Conservation (phyloP, 768 basidiomycete genomes). For the Suillus subalutaceus region DNA sequence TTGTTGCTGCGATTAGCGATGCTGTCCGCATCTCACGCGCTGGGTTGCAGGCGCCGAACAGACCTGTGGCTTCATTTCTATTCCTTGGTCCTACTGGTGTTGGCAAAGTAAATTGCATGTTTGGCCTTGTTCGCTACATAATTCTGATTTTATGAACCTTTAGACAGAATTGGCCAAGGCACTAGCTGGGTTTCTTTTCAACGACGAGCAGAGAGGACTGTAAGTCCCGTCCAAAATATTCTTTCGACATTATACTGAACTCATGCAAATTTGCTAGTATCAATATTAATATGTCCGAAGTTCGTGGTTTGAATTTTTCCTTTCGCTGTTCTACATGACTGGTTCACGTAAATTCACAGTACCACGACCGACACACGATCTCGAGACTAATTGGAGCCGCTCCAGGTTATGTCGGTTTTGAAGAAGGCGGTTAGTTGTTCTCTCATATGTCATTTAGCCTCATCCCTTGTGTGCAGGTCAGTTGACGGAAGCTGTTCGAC, state of each 20-base stretch:
- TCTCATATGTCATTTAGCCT: not conserved
- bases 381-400: slow-evolving; percentile 91
- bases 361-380: slow-evolving; percentile 89
- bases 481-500: slow-evolving; percentile 64
- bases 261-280: slow-evolving; percentile 51
- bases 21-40: slow-evolving; percentile 93
- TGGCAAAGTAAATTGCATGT: slow-evolving; percentile 57
- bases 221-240: slow-evolving; percentile 39
- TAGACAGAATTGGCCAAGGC: slow-evolving; percentile 91
- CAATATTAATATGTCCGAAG: slow-evolving; percentile 94
- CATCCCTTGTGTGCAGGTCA: slow-evolving; percentile 42
- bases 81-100: slow-evolving; percentile 90
- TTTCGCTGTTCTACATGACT: not conserved
- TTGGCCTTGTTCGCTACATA: not conserved
- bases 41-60: slow-evolving; percentile 83
- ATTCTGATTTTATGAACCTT: slow-evolving; percentile 11
- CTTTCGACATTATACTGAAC: not conserved
- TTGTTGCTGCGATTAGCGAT: slow-evolving; percentile 83
- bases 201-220: slow-evolving; percentile 86
- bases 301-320: slow-evolving; percentile 16
- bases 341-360: slow-evolving; percentile 44
- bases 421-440: slow-evolving; percentile 60
- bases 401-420: slow-evolving; percentile 85
- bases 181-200: slow-evolving; percentile 86
- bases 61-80: slow-evolving; percentile 91